These are phyloP conservation scores for Tricladium varicosporioides DNA, from an alignment of 2,329 filamentous ascomycete species.

Conservation along the genomic window DNA sequence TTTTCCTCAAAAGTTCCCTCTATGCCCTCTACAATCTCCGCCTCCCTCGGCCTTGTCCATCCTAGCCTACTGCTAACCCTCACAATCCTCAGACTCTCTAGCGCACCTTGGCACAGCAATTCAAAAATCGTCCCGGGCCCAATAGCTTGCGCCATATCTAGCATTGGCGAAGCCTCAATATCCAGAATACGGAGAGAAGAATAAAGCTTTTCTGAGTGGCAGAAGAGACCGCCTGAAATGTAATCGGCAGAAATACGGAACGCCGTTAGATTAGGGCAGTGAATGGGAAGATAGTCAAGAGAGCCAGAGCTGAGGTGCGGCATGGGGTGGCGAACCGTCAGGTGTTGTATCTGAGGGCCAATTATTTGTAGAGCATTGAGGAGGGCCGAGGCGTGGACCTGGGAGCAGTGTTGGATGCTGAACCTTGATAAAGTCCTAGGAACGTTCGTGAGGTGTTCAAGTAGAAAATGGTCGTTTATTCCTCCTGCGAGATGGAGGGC, in stretches of 20 bases:
- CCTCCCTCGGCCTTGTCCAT: slow-evolving; percentile 21
- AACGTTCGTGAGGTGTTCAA: slow-evolving; percentile 21
- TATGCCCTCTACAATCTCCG: slow-evolving; percentile 26
- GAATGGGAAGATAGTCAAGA: slow-evolving; percentile 24
- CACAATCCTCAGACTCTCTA: slow-evolving; percentile 32
- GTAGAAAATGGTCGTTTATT: slow-evolving; percentile 30
- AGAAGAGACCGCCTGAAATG: slow-evolving; percentile 28
- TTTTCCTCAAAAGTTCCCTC: slow-evolving; percentile 29
- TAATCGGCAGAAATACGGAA: slow-evolving; percentile 35
- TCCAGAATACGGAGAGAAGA: slow-evolving; percentile 33
- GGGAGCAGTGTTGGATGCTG: slow-evolving; percentile 34
- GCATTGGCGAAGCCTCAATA: slow-evolving; percentile 31
- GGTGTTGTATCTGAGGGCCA: slow-evolving; percentile 28
- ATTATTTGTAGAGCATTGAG: slow-evolving; percentile 21
- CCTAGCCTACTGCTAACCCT: slow-evolving; percentile 31
- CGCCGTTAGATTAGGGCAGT: slow-evolving; percentile 28
- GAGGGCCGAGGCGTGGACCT: slow-evolving; percentile 23
- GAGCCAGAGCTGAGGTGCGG: slow-evolving; percentile 22
- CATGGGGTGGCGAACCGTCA: slow-evolving; percentile 36
- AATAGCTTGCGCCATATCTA: slow-evolving; percentile 25
- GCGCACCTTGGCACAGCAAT: slow-evolving; percentile 26
- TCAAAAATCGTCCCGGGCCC: slow-evolving; percentile 24
- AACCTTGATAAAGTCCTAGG: slow-evolving; percentile 25
- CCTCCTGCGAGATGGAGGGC: slow-evolving; percentile 34
- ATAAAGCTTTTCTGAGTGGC: slow-evolving; percentile 4